phyloP scores from a whole-genome alignment of 495 filamentous ascomycete genomes.

The Stereocaulon alpinum region DNA sequence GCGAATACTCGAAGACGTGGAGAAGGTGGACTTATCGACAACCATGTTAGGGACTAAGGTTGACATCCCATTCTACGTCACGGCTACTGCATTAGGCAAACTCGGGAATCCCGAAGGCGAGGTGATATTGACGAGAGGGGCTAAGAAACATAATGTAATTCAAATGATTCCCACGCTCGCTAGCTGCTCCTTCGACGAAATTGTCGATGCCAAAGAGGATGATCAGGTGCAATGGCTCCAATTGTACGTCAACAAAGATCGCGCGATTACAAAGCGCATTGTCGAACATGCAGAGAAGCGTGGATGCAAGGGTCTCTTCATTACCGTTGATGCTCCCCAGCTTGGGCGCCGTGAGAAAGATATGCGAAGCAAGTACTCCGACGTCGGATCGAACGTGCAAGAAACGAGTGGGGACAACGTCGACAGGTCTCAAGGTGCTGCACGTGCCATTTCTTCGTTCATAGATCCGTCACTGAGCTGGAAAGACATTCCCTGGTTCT shows the following conservation, averaged over 20 bases:
- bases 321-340: conserved; percentile 96
- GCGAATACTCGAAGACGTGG: conserved; percentile 73
- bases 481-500: conserved; percentile 95
- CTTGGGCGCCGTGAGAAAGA: conserved; percentile 89
- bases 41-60: conserved; percentile 84
- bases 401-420: conserved; percentile 47
- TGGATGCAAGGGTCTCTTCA: conserved; percentile 93
- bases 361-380: conserved; percentile 89
- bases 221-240: conserved; percentile 95
- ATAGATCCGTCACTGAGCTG: conserved; percentile 87
- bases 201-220: conserved; percentile 69
- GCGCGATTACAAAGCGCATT: conserved; percentile 80
- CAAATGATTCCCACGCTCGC: conserved; percentile 99
- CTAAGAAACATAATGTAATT: conserved; percentile 73
- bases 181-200: conserved; percentile 95
- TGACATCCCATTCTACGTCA: conserved; percentile 82
- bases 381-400: conserved; percentile 78
- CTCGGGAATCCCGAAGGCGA: conserved; percentile 84
- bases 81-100: conserved; percentile 85
- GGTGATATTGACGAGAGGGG: conserved; percentile 75
- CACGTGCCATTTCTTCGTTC: conserved; percentile 85
- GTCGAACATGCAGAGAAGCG: conserved; percentile 83
- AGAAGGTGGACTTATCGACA: conserved; percentile 71
- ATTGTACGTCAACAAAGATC: conserved; percentile 97
- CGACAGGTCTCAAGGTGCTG: conserved; percentile 83